Evolutionary conservation across 768 basidiomycete genomes (phyloP), one percentile per base, ranked within the genome.

Genomic region (Royoungia palumana): DNA sequence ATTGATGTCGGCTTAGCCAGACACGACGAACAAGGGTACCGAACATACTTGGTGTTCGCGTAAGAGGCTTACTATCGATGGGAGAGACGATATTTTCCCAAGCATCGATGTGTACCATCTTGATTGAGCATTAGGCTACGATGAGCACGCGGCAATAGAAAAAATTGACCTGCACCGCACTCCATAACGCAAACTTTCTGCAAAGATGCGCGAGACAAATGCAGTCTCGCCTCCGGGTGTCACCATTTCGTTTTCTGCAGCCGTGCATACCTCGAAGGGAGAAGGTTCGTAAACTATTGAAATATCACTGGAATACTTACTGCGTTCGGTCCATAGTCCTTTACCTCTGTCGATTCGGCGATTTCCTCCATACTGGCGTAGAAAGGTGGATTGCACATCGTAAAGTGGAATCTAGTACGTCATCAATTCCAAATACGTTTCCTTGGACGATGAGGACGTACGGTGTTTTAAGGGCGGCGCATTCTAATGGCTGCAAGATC

Each of bases 371-470:
- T 60, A 48, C 83, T 88, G n/a, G 73, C 63, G 61, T 96, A 98
- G 67, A 99, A 99, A 0, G 95, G 95, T 0, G 95, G 95, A 65
- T 98, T 99, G 69, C 94, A 97, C 83, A 98, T 91, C 0, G 84
- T 82, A 55, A 95, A 92, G 49, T 87, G 80, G 58, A 83, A 81
- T 4, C 79, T 82, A 44, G 11, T 11, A 10, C 20, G 17, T 1
- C 3, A 35, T 47, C 22, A 46, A 46, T 42, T 39, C 43, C 13
- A 5, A 3, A 44, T 10, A 8, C 11, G 5, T 5, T 22, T 49
- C 25, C 20, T n/a, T 27, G 17, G 8, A 46, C 20, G 20, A 35
- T 4, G 17, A 46, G 19, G 21, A 47, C 27, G 11, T 48, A 57
- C 53, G 44, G 44, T 36, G 38, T 28, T 30, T n/a, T 17, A 21